Evolutionary conservation across 2,329 filamentous ascomycete species (phyloP).

Genomic region (Neonectria ditissima): DNA sequence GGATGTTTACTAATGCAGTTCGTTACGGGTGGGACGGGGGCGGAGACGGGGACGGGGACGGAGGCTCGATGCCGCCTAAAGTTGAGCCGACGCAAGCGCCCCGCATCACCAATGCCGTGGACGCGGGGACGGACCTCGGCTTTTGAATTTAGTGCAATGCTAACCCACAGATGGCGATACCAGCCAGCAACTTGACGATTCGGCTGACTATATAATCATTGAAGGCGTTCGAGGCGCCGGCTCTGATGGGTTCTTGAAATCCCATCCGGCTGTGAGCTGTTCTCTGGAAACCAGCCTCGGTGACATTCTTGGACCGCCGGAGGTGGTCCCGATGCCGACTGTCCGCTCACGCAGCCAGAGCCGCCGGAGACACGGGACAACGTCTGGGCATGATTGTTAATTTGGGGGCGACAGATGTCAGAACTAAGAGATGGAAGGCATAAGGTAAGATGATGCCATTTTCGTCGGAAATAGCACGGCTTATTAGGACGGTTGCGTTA

Average conservation of each 20-base stretch:
- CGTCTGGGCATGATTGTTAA: neutral
- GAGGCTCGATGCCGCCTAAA: conserved; percentile 3
- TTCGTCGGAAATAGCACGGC: neutral
- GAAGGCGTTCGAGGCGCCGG: no score
- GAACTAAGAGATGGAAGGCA: neutral
- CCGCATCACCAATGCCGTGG: conserved; percentile 19
- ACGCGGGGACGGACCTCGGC: conserved; percentile 23
- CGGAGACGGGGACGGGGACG: conserved; percentile 16
- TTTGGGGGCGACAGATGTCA: neutral
- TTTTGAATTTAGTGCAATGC: neutral
- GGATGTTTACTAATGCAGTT: conserved; percentile 16
- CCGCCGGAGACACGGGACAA: neutral
- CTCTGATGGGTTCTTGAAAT: neutral
- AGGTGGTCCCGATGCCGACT: neutral
- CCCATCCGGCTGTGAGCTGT: neutral
- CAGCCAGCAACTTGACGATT: neutral
- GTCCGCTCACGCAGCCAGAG: neutral
- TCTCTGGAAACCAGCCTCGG: neutral
- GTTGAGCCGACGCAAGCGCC: conserved; percentile 22
- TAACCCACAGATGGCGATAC: neutral
- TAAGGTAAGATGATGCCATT: neutral
- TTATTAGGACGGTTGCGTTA: no score
- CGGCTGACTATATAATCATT: neutral
- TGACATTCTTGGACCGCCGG: neutral
- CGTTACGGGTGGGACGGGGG: neutral